Conservation (phyloP, 2,329 filamentous ascomycete genomes). For the Metarhizium anisopliae region DNA sequence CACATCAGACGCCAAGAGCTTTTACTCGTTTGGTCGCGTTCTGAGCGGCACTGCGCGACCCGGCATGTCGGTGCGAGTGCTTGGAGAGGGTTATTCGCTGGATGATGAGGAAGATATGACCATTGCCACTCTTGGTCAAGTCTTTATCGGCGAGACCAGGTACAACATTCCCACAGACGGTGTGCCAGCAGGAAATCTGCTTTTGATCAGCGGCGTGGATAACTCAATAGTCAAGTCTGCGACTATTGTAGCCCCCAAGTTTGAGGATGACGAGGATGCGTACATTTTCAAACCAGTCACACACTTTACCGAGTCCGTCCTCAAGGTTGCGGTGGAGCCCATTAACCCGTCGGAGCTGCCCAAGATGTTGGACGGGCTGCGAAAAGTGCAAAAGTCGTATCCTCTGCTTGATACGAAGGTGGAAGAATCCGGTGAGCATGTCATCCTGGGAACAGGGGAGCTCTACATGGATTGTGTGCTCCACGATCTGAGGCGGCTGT, state of each 20-base stretch:
- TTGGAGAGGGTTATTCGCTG: constrained; percentile 90
- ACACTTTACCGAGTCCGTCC: constrained; percentile 94
- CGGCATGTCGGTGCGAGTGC: constrained; percentile 75
- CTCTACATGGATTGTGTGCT: constrained; percentile 99
- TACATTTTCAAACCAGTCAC: constrained; percentile 91
- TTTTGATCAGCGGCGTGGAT: constrained; percentile 85
- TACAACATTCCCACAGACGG: constrained; percentile 91
- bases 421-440: constrained; percentile 94
- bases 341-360: constrained; percentile 96
- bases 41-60: constrained; percentile 84
- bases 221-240: constrained; percentile 98
- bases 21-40: constrained; percentile 83
- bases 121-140: constrained; percentile 70
- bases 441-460: constrained; percentile 90
- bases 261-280: constrained; percentile 82
- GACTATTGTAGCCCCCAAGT: constrained; percentile 71
- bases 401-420: constrained; percentile 94
- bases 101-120: constrained; percentile 99
- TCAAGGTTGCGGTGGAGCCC: constrained; percentile 96
- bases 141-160: constrained; percentile 83
- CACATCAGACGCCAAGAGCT: constrained; percentile 79
- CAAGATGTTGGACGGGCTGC: constrained; percentile 95
- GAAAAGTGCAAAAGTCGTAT: constrained; percentile 97
- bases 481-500: constrained; percentile 85
- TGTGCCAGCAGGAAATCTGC: constrained; percentile 88